A percentile compares a stretch with the other conserved stretches of the same genome.
Conservation (phyloP, 2,329 filamentous ascomycete species). For the Tolypocladium amazonense region DNA sequence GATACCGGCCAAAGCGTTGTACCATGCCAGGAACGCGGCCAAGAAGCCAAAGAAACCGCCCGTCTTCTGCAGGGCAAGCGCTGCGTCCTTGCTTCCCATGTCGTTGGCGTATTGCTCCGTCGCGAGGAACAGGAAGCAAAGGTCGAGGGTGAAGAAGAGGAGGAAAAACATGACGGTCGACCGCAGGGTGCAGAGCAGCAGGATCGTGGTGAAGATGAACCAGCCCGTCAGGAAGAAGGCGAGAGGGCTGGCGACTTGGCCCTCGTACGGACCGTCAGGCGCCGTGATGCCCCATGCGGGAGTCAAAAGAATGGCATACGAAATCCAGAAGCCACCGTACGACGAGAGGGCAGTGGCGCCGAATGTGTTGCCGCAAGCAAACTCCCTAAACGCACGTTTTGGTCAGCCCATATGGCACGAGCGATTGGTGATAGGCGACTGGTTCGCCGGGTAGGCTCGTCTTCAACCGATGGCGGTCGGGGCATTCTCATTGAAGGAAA, state of each 20-base stretch:
- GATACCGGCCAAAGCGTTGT: constrained; percentile 75
- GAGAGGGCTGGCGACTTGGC: constrained; percentile 43
- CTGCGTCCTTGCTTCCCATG: constrained; percentile 34
- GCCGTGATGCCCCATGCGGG: constrained; percentile 51
- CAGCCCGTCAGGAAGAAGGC: constrained; percentile 69
- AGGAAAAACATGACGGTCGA: constrained; percentile 71
- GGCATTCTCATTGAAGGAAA: constrained; percentile 8
- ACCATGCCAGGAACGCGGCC: constrained; percentile 76
- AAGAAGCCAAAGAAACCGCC: constrained; percentile 74
- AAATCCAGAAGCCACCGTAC: constrained; percentile 78
- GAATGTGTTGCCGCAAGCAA: constrained; percentile 81
- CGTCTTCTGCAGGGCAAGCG: constrained; percentile 48
- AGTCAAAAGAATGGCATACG: constrained; percentile 61
- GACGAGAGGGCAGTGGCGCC: constrained; percentile 73
- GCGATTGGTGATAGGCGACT: not conserved
- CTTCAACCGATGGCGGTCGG: not conserved
- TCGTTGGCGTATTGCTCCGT: constrained; percentile 48
- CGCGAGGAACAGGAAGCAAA: constrained; percentile 64
- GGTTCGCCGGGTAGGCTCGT: not conserved
- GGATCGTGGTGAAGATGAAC: constrained; percentile 75
- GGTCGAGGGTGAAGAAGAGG: constrained; percentile 67
- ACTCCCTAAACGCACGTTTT: constrained; percentile 48
- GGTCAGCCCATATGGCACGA: constrained; percentile 1
- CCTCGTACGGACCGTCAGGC: constrained; percentile 32
- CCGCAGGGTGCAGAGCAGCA: constrained; percentile 63